Conservation (phyloP, 2,329 filamentous ascomycete genomes). For the Aspergillus glaucus region DNA sequence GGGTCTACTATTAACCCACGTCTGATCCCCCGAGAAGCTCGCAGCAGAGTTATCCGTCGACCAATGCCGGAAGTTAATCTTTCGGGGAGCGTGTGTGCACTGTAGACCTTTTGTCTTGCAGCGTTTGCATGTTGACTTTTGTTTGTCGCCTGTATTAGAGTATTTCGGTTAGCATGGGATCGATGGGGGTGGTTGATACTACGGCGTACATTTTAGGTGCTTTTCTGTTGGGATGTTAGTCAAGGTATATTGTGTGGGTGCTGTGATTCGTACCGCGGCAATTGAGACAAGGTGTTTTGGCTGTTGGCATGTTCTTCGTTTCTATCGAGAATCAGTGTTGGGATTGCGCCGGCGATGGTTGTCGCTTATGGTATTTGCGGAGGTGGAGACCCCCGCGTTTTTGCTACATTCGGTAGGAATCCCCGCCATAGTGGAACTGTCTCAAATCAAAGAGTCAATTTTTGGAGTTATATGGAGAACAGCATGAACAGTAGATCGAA, state of each 20-base stretch:
- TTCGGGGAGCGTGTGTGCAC: constrained; percentile 8
- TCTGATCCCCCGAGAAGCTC: constrained; percentile 9
- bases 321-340: too few relatives aligned
- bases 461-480: too few relatives aligned
- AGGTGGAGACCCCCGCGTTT: too few relatives aligned
- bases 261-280: constrained; percentile 5
- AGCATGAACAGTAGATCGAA: too few relatives aligned
- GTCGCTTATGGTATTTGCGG: too few relatives aligned
- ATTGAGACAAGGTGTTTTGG: constrained; percentile 6
- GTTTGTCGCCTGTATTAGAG: constrained; percentile 9
- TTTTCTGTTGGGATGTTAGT: background rate
- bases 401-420: too few relatives aligned
- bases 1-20: constrained; percentile 18
- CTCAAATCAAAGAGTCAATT: too few relatives aligned
- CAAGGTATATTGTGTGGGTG: background rate
- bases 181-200: background rate
- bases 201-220: background rate
- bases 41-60: constrained; percentile 10
- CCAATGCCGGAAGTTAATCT: constrained; percentile 12
- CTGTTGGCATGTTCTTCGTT: too few relatives aligned
- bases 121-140: constrained; percentile 8
- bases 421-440: too few relatives aligned
- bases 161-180: background rate
- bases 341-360: too few relatives aligned
- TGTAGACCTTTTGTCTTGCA: constrained; percentile 10